Evolutionary conservation across 352 stramenopile genomes (phyloP).

Genomic region (Phytophthora pistaciae): DNA sequence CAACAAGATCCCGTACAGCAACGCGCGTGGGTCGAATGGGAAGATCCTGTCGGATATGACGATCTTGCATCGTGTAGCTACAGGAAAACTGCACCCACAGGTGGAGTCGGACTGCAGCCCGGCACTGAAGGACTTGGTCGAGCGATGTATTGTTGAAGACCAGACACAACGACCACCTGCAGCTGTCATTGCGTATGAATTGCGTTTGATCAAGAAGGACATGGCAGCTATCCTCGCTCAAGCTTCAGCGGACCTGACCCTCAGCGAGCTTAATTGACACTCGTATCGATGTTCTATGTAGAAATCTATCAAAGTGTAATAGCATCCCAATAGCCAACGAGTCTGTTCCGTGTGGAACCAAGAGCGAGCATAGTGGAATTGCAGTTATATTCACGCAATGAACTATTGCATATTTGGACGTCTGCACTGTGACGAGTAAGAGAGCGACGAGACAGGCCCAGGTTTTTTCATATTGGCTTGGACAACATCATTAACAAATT

Average conservation of each 20-base stretch:
- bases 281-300: background rate
- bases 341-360: too few species aligned
- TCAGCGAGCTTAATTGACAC: conserved; percentile 26
- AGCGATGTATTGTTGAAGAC: conserved; percentile 41
- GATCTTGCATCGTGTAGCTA: conserved; percentile 47
- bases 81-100: conserved; percentile 35
- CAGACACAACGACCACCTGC: conserved; percentile 31
- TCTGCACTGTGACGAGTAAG: too few species aligned
- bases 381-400: too few species aligned
- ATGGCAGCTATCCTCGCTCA: conserved; percentile 3
- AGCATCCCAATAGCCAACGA: background rate
- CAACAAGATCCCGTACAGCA: conserved; percentile 56
- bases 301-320: conserved; percentile 7
- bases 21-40: conserved; percentile 17
- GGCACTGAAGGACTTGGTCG: conserved; percentile 37
- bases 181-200: conserved; percentile 32
- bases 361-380: too few species aligned
- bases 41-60: conserved; percentile 42
- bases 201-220: conserved; percentile 43
- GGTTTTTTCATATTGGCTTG: too few species aligned
- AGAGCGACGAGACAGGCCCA: too few species aligned
- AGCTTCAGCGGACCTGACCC: conserved; percentile 12
- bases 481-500: too few species aligned
- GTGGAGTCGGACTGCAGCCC: conserved; percentile 36
- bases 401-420: too few species aligned